A percentile compares a stretch with the other conserved stretches of the same genome.
Conservation (phyloP, 495 filamentous ascomycete species). For the Neurospora sp. region DNA sequence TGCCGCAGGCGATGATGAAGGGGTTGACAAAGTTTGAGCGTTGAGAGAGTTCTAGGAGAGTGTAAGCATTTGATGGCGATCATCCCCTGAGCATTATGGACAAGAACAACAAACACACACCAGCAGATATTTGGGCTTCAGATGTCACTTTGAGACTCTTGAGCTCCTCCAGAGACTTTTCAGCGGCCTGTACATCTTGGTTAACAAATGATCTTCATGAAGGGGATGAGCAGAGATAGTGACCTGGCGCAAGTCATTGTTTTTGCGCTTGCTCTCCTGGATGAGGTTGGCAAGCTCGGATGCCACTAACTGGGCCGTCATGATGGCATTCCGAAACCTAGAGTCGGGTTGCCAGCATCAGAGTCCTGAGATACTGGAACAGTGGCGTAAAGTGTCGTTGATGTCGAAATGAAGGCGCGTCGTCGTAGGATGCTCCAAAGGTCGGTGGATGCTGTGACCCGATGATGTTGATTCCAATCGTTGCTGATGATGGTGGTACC, state of each 20-base stretch:
- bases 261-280: constrained; percentile 90
- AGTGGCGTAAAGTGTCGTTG: not conserved
- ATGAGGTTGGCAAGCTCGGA: constrained; percentile 86
- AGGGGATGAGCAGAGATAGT: constrained; percentile 10
- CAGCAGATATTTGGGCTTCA: constrained; percentile 74
- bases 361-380: not conserved
- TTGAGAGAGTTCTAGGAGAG: constrained; percentile 62
- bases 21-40: constrained; percentile 78
- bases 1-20: constrained; percentile 84
- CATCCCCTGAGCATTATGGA: not conserved
- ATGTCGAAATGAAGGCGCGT: not conserved
- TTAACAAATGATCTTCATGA: constrained; percentile 12
- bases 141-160: constrained; percentile 67
- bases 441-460: not conserved
- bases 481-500: not conserved
- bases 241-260: constrained; percentile 79
- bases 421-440: not conserved
- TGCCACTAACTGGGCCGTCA: constrained; percentile 88
- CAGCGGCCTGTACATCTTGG: constrained; percentile 59
- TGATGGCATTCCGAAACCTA: constrained; percentile 38
- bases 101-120: constrained; percentile 35
- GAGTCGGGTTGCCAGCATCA: not conserved
- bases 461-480: not conserved
- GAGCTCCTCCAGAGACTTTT: constrained; percentile 86
- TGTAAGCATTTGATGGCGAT: constrained; percentile 2